Conservation (phyloP, 164 flowering plant genomes). For the Stephania yunnanensis region DNA sequence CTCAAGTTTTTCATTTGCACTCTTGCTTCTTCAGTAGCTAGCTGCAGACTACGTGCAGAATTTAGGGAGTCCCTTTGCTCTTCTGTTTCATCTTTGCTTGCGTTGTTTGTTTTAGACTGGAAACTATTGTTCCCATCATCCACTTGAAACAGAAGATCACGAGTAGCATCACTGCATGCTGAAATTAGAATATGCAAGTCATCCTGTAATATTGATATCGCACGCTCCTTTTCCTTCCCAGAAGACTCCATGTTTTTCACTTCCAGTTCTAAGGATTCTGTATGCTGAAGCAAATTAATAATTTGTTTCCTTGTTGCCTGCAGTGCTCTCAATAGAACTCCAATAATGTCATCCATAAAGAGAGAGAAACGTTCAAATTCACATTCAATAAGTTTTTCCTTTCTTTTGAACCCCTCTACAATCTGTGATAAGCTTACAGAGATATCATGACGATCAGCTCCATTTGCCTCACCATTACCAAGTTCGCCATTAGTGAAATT, state of each 20-base stretch:
- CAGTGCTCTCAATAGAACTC: constrained; percentile 36
- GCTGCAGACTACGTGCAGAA: constrained; percentile 34
- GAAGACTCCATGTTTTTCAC: constrained; percentile 34
- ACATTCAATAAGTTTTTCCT: constrained; percentile 36
- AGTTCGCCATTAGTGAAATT: constrained; percentile 22
- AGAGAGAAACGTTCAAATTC: constrained; percentile 44
- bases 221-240: constrained; percentile 37
- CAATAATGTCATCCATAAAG: constrained; percentile 40
- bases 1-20: constrained; percentile 32
- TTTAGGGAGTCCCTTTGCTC: constrained; percentile 18
- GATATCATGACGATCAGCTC: constrained; percentile 30
- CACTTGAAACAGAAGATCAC: constrained; percentile 36
- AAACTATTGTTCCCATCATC: constrained; percentile 20
- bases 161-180: constrained; percentile 50
- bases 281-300: constrained; percentile 19
- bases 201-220: constrained; percentile 36
- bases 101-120: constrained; percentile 14
- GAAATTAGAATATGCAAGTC: constrained; percentile 36
- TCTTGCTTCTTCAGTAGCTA: constrained; percentile 34
- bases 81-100: constrained; percentile 18
- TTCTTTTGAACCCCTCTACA: constrained; percentile 39
- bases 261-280: constrained; percentile 38
- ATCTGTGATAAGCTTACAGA: constrained; percentile 32
- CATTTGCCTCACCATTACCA: constrained; percentile 27
- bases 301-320: constrained; percentile 36